phyloP scores from a whole-genome alignment of 73 alveolate species.

The Stentor coeruleus region DNA sequence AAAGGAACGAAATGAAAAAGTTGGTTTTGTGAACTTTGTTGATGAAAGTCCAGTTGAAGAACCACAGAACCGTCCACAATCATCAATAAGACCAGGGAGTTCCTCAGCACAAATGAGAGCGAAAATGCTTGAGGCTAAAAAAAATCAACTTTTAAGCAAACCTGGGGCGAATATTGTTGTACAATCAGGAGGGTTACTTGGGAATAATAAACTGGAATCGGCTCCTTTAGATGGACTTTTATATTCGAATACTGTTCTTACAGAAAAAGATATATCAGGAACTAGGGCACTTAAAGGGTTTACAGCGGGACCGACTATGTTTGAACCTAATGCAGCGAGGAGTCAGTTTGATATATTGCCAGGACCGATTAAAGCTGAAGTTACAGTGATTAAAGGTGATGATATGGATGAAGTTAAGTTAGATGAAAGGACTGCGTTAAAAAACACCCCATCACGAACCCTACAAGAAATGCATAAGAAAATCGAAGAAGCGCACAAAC shows the following conservation, averaged over 20 bases:
- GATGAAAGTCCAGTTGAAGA: neutral
- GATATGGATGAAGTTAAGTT: neutral
- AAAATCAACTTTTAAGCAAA: neutral
- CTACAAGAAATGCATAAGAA: conserved; percentile 13
- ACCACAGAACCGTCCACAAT: neutral
- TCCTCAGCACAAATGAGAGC: conserved; percentile 14
- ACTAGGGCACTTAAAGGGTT: neutral
- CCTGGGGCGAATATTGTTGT: neutral
- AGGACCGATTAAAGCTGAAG: conserved; percentile 20
- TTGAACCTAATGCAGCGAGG: neutral
- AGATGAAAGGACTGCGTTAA: conserved; percentile 8
- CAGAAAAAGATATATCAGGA: neutral
- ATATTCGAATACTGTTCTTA: neutral
- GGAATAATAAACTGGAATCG: neutral
- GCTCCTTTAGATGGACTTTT: neutral
- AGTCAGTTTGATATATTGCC: neutral
- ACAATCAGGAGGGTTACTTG: neutral
- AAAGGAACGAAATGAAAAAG: conserved; percentile 16
- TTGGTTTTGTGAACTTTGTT: neutral
- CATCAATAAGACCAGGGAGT: conserved; percentile 10
- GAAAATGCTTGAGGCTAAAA: neutral
- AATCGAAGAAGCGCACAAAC: neutral
- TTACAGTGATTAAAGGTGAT: neutral
- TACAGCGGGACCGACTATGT: neutral
- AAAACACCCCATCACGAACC: neutral